A percentile compares a stretch with the other conserved stretches of the same genome.
These are phyloP conservation scores for Coemansia sp. DNA, from an alignment of 192 early-diverging fungal species.

Conservation along the genomic window DNA sequence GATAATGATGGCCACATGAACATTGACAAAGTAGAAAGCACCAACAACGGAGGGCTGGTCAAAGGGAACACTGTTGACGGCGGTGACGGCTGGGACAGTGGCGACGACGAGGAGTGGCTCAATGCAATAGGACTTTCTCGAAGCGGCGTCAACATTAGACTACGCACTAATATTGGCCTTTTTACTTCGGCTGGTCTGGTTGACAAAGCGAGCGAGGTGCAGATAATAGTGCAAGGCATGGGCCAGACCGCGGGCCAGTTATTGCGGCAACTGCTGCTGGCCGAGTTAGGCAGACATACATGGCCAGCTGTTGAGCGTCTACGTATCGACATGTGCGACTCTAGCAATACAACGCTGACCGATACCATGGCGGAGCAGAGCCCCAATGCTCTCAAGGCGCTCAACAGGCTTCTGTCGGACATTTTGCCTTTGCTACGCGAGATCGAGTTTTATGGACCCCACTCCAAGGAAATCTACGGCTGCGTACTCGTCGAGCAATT, in stretches of 20 bases:
- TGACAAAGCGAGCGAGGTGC: slow-evolving; percentile 4
- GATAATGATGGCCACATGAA: background rate
- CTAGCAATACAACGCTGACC: background rate
- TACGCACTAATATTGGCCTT: background rate
- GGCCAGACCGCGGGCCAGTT: slow-evolving; percentile 3
- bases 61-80: too few species aligned
- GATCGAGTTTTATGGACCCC: slow-evolving; percentile 7
- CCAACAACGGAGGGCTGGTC: too few species aligned
- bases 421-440: slow-evolving; percentile 18
- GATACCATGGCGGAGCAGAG: background rate
- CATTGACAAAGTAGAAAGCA: too few species aligned
- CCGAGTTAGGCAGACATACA: background rate
- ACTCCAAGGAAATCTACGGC: too few species aligned
- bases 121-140: background rate
- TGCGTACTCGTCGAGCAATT: slow-evolving; percentile 5
- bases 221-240: background rate
- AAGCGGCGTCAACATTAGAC: background rate
- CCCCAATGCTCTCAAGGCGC: background rate
- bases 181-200: background rate
- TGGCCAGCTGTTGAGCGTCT: background rate
- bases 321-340: background rate
- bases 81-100: background rate
- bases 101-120: background rate
- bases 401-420: background rate
- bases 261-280: background rate